Percentiles rank a stretch among this genome's conserved stretches.
Evolutionary conservation across 2,329 filamentous ascomycete species (phyloP).

Genomic region (Colletotrichum scovillei): DNA sequence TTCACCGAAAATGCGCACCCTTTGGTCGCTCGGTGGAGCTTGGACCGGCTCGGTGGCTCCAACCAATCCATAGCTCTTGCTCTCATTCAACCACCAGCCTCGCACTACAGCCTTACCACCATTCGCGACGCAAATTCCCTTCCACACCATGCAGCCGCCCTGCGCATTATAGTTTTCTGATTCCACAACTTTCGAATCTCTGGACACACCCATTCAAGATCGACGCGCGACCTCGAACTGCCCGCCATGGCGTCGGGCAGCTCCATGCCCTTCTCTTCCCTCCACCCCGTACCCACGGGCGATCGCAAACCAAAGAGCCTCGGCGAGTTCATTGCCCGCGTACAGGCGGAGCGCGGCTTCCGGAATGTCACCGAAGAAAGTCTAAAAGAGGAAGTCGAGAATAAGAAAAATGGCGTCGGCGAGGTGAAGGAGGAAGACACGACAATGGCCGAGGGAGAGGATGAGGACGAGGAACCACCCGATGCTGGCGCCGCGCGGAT

Average conservation of each 20-base stretch:
- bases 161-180: neutral
- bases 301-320: conserved; percentile 71
- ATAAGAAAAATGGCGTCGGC: conserved; percentile 58
- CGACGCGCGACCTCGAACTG: neutral
- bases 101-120: conserved; percentile 16
- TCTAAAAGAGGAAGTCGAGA: conserved; percentile 75
- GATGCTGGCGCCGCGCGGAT: conserved; percentile 63
- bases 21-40: conserved; percentile 23
- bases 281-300: conserved; percentile 72
- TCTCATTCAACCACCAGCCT: conserved; percentile 22
- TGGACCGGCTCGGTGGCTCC: neutral
- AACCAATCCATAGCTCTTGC: conserved; percentile 27
- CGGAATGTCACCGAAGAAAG: conserved; percentile 80
- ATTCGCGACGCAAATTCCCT: neutral
- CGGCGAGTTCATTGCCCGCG: conserved; percentile 80
- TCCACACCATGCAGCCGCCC: neutral
- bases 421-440: conserved; percentile 58
- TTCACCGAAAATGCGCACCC: neutral
- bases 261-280: conserved; percentile 57
- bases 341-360: conserved; percentile 84
- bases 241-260: conserved; percentile 38
- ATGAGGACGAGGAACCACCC: conserved; percentile 49
- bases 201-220: neutral
- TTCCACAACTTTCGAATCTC: neutral
- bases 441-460: conserved; percentile 50